Evolutionary conservation across 2,329 filamentous ascomycete species (phyloP), one percentile per base, ranked within the genome.

Genomic region (Botrytis cinerea): DNA sequence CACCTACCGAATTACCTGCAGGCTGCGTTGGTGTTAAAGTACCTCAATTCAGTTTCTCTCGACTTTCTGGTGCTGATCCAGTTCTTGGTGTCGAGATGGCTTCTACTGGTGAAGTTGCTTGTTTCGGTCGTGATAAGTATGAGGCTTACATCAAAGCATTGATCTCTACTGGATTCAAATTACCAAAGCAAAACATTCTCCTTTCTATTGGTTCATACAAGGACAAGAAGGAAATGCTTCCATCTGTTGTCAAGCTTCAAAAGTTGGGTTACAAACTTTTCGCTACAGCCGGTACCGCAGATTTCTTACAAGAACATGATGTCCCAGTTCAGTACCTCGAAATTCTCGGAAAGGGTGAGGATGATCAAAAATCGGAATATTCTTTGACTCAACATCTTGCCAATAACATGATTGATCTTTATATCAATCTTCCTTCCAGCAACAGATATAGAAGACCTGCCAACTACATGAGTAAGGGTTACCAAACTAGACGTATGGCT

Each of bases 21-120:
- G 89, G 96, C 81, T 95, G 94, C 77, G 95, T 99, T 69, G 96
- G 93, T 84, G 93, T 98, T 82, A 99, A 99, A 86, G 96, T 98
- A 48, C 96, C 96, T 2, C 96, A 99, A 83, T 99, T 99, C 88
- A 98, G 94, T 77, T 99, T 99, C 90, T 98, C 96, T 40, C 92
- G 96, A 81, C 89, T 99, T 25, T 97, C 95, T 51, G 96, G 96
- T 63, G 96, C 96, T 8, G 96, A 99, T 82, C 96, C 96, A 25
- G 95, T 99, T 62, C 88, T 98, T 75, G 96, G 96, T 84, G 96
- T 99, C 10, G 96, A 99, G 85, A 99, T 99, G 96, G 96, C 96
- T 28, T 98, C 96, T 7, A 99, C 96, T 74, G 96, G 96, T 83
- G 96, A 99, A 84, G 96, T 99, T 78, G 96, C 96, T 78, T 98